These are phyloP conservation scores for Fusarium sp. DNA, from an alignment of 2,329 filamentous ascomycete genomes.

Conservation along the genomic window DNA sequence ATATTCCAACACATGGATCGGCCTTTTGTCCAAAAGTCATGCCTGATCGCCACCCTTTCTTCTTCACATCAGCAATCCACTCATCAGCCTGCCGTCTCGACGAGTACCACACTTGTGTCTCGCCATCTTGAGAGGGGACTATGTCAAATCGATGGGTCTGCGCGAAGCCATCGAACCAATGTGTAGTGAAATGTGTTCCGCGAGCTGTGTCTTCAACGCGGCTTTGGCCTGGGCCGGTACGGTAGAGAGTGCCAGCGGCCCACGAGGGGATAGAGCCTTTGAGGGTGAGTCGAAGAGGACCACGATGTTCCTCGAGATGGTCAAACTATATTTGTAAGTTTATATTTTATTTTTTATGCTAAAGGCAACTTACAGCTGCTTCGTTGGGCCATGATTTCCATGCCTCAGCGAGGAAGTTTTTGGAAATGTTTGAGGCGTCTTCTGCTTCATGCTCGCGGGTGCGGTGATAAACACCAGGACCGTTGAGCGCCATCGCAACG, in stretches of 20 bases:
- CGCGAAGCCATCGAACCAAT: constrained; percentile 86
- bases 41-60: constrained; percentile 65
- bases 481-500: constrained; percentile 45
- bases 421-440: constrained; percentile 39
- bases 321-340: constrained; percentile 66
- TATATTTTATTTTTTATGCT: accelerated
- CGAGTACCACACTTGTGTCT: constrained; percentile 69
- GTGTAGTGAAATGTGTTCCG: constrained; percentile 70
- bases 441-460: constrained; percentile 44
- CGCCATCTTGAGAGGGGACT: constrained; percentile 51
- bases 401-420: constrained; percentile 46
- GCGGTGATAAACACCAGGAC: constrained; percentile 43
- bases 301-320: constrained; percentile 71
- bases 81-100: constrained; percentile 76
- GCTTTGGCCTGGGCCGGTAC: constrained; percentile 77
- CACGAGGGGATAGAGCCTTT: constrained; percentile 76
- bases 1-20: constrained; percentile 80
- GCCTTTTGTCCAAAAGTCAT: constrained; percentile 76
- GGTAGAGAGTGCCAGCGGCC: constrained; percentile 76
- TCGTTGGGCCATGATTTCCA: constrained; percentile 62
- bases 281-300: constrained; percentile 71
- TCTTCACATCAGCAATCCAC: constrained; percentile 69
- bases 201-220: constrained; percentile 67
- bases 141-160: constrained; percentile 80
- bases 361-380: constrained; percentile 53